Conservation (phyloP, 495 filamentous ascomycete genomes). For the Glonium stellatum region DNA sequence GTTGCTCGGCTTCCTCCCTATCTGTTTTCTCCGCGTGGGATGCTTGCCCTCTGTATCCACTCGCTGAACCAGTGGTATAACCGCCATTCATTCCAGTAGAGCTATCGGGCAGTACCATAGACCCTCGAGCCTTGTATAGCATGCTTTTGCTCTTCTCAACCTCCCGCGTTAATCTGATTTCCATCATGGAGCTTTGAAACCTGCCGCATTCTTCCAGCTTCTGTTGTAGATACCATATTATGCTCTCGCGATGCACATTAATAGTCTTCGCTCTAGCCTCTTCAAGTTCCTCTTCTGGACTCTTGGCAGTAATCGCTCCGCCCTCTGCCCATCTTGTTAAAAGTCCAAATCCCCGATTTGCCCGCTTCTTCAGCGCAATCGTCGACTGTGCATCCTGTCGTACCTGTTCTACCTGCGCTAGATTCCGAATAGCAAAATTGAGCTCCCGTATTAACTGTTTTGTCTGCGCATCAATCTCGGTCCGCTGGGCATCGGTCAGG, state of each 20-base stretch:
- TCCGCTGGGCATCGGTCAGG: conserved; percentile 37
- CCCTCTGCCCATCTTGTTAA: conserved; percentile 67
- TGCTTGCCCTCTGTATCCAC: conserved; percentile 12
- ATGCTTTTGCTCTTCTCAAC: conserved; percentile 85
- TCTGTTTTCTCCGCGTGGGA: conserved; percentile 35
- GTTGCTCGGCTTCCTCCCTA: conserved; percentile 47
- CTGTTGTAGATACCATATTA: conserved; percentile 73
- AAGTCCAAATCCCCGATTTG: conserved; percentile 44
- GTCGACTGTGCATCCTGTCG: conserved; percentile 64
- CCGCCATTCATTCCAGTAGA: conserved; percentile 16
- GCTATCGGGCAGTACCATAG: conserved; percentile 21
- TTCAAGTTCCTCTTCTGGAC: conserved; percentile 57
- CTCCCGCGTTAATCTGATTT: conserved; percentile 72
- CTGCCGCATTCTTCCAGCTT: conserved; percentile 66
- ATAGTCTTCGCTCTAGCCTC: conserved; percentile 59
- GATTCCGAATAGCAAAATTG: conserved; percentile 62
- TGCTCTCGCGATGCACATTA: conserved; percentile 62
- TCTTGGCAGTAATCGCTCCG: conserved; percentile 42
- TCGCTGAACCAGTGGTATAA: background rate
- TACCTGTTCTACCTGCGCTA: conserved; percentile 74
- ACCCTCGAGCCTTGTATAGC: conserved; percentile 57
- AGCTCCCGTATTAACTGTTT: conserved; percentile 78
- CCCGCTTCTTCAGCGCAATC: conserved; percentile 63
- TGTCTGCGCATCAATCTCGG: conserved; percentile 76
- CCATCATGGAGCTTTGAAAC: conserved; percentile 84